Evolutionary conservation across 163 green algal genomes (phyloP).

Genomic region (Trebouxiophyceae sp.): DNA sequence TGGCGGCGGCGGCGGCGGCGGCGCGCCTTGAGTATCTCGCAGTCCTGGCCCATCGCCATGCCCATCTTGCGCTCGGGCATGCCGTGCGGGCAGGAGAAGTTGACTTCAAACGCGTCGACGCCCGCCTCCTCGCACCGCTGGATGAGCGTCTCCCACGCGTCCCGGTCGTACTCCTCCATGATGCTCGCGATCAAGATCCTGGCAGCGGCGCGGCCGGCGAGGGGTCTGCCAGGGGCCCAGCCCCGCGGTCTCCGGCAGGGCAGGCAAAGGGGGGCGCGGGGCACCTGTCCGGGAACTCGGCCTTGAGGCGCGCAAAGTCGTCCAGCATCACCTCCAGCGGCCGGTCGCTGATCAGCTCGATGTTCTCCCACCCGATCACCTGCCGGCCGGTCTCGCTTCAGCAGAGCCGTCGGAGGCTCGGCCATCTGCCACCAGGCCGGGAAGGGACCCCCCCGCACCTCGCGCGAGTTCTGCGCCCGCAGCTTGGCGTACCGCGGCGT

Average conservation of each 20-base stretch:
- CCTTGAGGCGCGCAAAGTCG: conserved; percentile 78
- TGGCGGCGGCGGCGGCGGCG: too few relatives aligned
- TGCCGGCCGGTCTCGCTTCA: too few relatives aligned
- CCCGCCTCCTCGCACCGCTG: conserved; percentile 73
- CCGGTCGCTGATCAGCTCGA: conserved; percentile 93
- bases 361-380: conserved; percentile 95
- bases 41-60: conserved; percentile 85
- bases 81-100: conserved; percentile 95
- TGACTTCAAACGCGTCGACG: conserved; percentile 97
- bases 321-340: conserved; percentile 90
- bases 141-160: conserved; percentile 92
- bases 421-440: background rate
- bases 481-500: conserved; percentile 93
- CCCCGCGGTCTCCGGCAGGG: background rate
- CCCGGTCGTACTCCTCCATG: conserved; percentile 89
- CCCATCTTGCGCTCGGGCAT: conserved; percentile 76
- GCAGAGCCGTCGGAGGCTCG: background rate
- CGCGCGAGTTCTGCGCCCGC: conserved; percentile 36
- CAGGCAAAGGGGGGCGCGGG: background rate
- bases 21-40: conserved; percentile 58
- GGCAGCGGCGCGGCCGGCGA: too few relatives aligned
- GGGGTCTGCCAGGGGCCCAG: too few relatives aligned
- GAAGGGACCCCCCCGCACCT: conserved; percentile 4
- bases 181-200: conserved; percentile 91
- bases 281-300: conserved; percentile 80